These are phyloP conservation scores for Aspergillus hortae DNA, from an alignment of 2,329 filamentous ascomycete species.

Conservation along the genomic window DNA sequence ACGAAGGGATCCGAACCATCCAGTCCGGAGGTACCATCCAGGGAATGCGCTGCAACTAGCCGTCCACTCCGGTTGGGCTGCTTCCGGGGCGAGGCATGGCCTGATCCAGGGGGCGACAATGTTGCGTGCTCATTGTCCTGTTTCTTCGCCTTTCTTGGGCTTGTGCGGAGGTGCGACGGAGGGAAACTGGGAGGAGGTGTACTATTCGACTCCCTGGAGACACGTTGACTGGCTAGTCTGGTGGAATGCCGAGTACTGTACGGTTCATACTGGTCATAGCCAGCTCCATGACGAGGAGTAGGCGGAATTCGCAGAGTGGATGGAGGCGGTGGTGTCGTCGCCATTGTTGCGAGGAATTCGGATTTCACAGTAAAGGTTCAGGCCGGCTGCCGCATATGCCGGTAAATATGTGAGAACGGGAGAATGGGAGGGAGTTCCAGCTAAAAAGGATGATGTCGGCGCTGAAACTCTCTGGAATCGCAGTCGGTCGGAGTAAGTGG, in stretches of 20 bases:
- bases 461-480: background rate
- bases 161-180: constrained; percentile 14
- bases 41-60: constrained; percentile 16
- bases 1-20: constrained; percentile 21
- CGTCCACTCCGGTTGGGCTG: constrained; percentile 14
- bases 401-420: background rate
- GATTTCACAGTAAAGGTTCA: background rate
- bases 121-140: constrained; percentile 20
- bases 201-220: constrained; percentile 22
- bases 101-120: constrained; percentile 28
- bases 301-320: constrained; percentile 38
- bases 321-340: constrained; percentile 44
- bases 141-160: constrained; percentile 19
- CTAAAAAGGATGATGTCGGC: background rate
- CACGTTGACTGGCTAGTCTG: constrained; percentile 35
- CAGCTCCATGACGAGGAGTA: constrained; percentile 45
- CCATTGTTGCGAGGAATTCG: constrained; percentile 28
- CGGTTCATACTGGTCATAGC: constrained; percentile 41
- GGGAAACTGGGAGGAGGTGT: constrained; percentile 31
- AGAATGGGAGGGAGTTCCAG: background rate
- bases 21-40: constrained; percentile 13
- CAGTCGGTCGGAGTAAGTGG: background rate
- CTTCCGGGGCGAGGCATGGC: constrained; percentile 26
- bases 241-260: constrained; percentile 40
- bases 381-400: background rate